These are phyloP conservation scores for Trichosporon coremiiforme DNA, from an alignment of 1,284 basidiomycete species.

Conservation along the genomic window DNA sequence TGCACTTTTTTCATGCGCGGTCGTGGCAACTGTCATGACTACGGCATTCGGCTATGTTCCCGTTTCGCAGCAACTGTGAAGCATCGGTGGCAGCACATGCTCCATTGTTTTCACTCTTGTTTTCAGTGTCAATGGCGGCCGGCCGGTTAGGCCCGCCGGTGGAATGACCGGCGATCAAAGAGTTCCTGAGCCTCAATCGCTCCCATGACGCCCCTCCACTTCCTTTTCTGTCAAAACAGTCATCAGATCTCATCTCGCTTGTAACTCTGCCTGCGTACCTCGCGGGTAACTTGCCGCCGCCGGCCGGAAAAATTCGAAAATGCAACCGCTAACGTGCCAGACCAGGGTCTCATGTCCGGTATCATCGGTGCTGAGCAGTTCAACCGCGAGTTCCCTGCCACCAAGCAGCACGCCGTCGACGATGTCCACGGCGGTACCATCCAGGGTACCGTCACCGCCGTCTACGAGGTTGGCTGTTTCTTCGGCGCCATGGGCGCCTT, in stretches of 20 bases:
- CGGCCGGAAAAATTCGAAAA: conserved; percentile 12
- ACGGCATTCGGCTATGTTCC: neutral
- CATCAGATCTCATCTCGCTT: no score
- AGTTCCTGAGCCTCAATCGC: neutral
- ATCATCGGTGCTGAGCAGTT: conserved; percentile 56
- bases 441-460: conserved; percentile 55
- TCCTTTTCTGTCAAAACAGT: neutral
- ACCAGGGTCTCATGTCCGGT: conserved; percentile 44
- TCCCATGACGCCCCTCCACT: neutral
- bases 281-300: neutral
- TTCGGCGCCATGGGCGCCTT: conserved; percentile 34
- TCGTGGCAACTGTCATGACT: neutral
- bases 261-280: no score
- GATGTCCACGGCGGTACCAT: conserved; percentile 56
- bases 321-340: conserved; percentile 19
- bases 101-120: neutral
- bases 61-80: neutral
- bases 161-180: neutral
- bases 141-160: conserved; percentile 4
- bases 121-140: neutral
- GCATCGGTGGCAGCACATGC: neutral
- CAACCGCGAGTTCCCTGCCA: conserved; percentile 56
- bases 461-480: conserved; percentile 55
- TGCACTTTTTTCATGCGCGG: no score
- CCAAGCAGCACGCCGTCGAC: conserved; percentile 34